Evolutionary conservation across 1,139 yeast genomes (phyloP).

Genomic region (Geotrichum bryndzae): DNA sequence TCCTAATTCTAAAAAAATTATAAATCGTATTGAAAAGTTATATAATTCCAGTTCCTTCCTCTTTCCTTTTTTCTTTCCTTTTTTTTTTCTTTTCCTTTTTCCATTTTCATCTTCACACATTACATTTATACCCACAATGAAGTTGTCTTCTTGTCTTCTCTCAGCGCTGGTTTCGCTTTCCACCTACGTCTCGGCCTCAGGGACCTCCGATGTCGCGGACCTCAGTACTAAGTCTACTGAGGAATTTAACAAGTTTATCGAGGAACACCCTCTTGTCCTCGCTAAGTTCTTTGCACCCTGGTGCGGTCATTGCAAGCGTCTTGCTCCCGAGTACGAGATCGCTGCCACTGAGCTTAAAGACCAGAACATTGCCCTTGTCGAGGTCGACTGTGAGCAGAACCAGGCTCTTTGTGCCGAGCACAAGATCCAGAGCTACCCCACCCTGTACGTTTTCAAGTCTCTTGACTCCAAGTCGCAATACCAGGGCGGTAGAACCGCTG

Average conservation of each 20-base stretch:
- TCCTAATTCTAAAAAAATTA: background rate
- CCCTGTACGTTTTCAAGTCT: constrained; percentile 79
- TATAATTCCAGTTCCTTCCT: background rate
- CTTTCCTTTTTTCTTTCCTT: background rate
- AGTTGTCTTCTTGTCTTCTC: constrained; percentile 14
- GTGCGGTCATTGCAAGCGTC: constrained; percentile 96
- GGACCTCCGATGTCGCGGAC: constrained; percentile 83
- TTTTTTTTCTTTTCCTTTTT: background rate
- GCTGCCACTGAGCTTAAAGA: constrained; percentile 75
- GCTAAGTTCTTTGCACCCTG: constrained; percentile 98
- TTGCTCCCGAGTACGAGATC: constrained; percentile 82
- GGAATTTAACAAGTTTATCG: constrained; percentile 56
- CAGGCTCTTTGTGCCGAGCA: constrained; percentile 69
- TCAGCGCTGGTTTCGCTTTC: constrained; percentile 16
- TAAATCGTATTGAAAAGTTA: background rate
- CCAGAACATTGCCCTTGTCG: constrained; percentile 71
- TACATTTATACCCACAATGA: constrained; percentile 9
- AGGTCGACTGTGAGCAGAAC: constrained; percentile 88
- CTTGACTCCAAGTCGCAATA: constrained; percentile 46
- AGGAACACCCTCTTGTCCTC: constrained; percentile 70
- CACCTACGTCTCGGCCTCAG: constrained; percentile 36
- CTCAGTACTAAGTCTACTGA: constrained; percentile 47
- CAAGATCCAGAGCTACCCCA: constrained; percentile 86
- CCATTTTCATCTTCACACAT: background rate
- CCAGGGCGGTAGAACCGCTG: constrained; percentile 78